Evolutionary conservation across 2,329 filamentous ascomycete species (phyloP).

Genomic region (Allantophomopsis lycopodina): DNA sequence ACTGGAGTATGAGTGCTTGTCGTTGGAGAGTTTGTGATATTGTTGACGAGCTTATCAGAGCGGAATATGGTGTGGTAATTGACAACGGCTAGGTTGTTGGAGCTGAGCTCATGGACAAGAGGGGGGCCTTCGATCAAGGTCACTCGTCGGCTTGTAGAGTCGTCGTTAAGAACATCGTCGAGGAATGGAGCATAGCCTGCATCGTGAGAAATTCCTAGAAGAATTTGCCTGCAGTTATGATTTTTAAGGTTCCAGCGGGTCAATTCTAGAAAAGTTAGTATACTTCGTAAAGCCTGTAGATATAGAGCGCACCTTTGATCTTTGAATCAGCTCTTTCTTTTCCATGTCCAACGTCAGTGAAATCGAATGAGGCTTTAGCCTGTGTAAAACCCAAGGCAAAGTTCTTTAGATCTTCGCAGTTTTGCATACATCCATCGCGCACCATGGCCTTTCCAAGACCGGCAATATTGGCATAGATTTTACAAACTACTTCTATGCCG

Average conservation of each 20-base stretch:
- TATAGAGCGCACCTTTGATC: conserved; percentile 33
- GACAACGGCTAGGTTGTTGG: conserved; percentile 30
- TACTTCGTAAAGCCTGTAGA: not conserved
- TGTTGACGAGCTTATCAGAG: conserved; percentile 32
- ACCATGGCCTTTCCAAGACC: conserved; percentile 35
- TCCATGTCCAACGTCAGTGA: conserved; percentile 45
- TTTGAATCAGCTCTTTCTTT: conserved; percentile 47
- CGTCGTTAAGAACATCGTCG: conserved; percentile 35
- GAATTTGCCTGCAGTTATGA: conserved; percentile 44
- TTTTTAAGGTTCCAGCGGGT: conserved; percentile 44
- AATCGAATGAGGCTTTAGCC: conserved; percentile 44
- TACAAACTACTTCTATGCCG: conserved; percentile 39
- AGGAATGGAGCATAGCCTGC: conserved; percentile 45
- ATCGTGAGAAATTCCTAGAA: conserved; percentile 49
- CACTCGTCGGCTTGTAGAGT: conserved; percentile 27
- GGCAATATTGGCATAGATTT: conserved; percentile 38
- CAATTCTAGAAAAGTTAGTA: conserved; percentile 12
- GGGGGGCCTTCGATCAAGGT: conserved; percentile 39
- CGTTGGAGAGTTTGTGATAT: too few species aligned
- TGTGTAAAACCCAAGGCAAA: conserved; percentile 48
- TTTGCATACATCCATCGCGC: conserved; percentile 30
- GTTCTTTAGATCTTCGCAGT: conserved; percentile 32
- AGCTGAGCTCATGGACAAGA: conserved; percentile 32
- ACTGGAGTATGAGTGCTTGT: too few species aligned
- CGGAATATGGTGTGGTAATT: conserved; percentile 38